phyloP scores from a whole-genome alignment of 768 basidiomycete species.

The Russula virescens region DNA sequence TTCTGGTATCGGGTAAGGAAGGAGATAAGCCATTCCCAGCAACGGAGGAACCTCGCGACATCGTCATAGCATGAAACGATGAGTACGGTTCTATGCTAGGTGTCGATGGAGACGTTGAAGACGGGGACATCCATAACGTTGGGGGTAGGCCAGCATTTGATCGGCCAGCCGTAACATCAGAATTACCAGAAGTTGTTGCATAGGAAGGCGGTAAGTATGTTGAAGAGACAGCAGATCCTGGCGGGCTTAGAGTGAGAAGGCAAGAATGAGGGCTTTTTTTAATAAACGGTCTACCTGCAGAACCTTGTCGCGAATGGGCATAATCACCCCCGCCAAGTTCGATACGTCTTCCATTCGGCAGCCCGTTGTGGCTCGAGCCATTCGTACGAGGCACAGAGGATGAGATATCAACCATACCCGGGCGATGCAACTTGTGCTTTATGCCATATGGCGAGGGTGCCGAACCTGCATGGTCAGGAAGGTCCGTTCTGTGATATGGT shows the following conservation, averaged over 20 bases:
- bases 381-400: not conserved
- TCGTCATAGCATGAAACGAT: slow-evolving; percentile 16
- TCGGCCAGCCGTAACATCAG: slow-evolving; percentile 40
- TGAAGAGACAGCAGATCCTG: slow-evolving; percentile 21
- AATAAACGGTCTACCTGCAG: slow-evolving; percentile 11
- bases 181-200: slow-evolving; percentile 25
- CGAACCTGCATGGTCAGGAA: not conserved
- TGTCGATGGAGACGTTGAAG: slow-evolving; percentile 43
- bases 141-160: slow-evolving; percentile 56
- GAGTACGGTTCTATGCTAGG: slow-evolving; percentile 33
- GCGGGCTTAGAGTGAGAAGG: not conserved
- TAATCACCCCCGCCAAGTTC: not conserved
- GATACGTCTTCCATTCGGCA: not conserved
- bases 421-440: slow-evolving; percentile 1
- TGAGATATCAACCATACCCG: not conserved
- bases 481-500: slow-evolving; percentile 2
- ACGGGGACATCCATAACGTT: slow-evolving; percentile 81
- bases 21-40: slow-evolving; percentile 26
- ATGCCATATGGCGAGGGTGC: not conserved
- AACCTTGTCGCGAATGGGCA: slow-evolving; percentile 15
- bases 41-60: slow-evolving; percentile 13
- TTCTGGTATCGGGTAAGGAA: slow-evolving; percentile 28
- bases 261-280: not conserved
- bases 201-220: slow-evolving; percentile 20
- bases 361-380: not conserved